phyloP scores from a whole-genome alignment of 2,329 filamentous ascomycete genomes.

The Sarocladiaceae sp. region DNA sequence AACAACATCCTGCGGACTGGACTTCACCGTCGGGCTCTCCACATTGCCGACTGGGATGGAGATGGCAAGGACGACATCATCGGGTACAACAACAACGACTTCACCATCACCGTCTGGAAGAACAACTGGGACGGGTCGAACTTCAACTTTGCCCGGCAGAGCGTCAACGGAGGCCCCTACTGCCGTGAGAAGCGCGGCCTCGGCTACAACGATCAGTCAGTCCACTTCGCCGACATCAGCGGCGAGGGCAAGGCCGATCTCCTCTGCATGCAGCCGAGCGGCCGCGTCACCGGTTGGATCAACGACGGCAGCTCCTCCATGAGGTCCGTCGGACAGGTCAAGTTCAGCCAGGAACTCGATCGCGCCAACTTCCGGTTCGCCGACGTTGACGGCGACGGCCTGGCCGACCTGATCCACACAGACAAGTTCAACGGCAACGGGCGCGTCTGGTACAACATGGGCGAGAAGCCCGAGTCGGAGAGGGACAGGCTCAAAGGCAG shows the following conservation, averaged over 20 bases:
- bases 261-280: slow-evolving; percentile 24
- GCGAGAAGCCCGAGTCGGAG: too few species aligned
- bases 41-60: slow-evolving; percentile 30
- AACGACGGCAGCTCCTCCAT: not conserved
- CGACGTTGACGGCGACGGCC: slow-evolving; percentile 24
- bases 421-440: not conserved
- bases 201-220: slow-evolving; percentile 20
- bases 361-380: slow-evolving; percentile 29
- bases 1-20: slow-evolving; percentile 6
- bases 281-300: slow-evolving; percentile 18
- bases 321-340: slow-evolving; percentile 22
- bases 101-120: slow-evolving; percentile 18
- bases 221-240: slow-evolving; percentile 25
- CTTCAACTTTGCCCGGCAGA: slow-evolving; percentile 10
- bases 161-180: slow-evolving; percentile 5
- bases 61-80: slow-evolving; percentile 29
- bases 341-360: slow-evolving; percentile 21
- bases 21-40: slow-evolving; percentile 22
- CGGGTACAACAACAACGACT: slow-evolving; percentile 20
- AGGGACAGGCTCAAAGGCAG: too few species aligned
- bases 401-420: not conserved
- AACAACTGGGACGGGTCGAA: slow-evolving; percentile 15
- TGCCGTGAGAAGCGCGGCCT: slow-evolving; percentile 20
- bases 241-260: slow-evolving; percentile 24
- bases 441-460: not conserved